Evolutionary conservation across 371 early-diverging fungal species (phyloP), one percentile per base, ranked within the genome.

Genomic region (Mucor velutinosus): DNA sequence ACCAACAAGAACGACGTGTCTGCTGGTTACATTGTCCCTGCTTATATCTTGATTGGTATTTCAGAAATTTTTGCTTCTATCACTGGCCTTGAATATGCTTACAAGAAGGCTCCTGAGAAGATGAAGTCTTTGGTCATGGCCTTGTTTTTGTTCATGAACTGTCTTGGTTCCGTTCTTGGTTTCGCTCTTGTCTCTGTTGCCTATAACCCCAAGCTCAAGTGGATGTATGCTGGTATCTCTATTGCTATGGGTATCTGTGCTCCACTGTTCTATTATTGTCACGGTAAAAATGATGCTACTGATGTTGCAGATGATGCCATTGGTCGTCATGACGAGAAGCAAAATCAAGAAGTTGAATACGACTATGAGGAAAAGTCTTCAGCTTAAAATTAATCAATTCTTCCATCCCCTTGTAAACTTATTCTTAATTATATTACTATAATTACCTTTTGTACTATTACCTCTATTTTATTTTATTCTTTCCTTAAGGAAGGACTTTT

Each of bases 41-140:
- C 90, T 10, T 93, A 90, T 63, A 74, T 88, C 47, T 70, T 88
- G n/a, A 79, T 91, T 37, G 92, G 86, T 47, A 79, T 89, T 53
- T 89, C 90, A n/a, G 91, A 90, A 82, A 88, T 91, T 39, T 91
- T 93, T 67, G 83, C 91, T 1, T 90, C 90, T n/a, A 86, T 89
- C 51, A 93, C 92, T 10, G 93, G 92, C 65, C 83, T 92, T 29
- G 93, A 93, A 78, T 92, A 87, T 69, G 93, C 93, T 7, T 93
- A 86, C 84, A 89, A 83, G 66, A 87, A 89, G 72, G 93, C 93
- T 7, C 87, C 92, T 1, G 79, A 77, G 6, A 81, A 82, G 60
- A 88, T 93, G 83, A 93, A 92, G 80, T 92, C 93, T 4, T 78
- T 92, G 6, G 88, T 92, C 49, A 90, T 89, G 84, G 81, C 92